These are phyloP conservation scores for Candida ovalis DNA, from an alignment of 805 yeast genomes.

Conservation along the genomic window DNA sequence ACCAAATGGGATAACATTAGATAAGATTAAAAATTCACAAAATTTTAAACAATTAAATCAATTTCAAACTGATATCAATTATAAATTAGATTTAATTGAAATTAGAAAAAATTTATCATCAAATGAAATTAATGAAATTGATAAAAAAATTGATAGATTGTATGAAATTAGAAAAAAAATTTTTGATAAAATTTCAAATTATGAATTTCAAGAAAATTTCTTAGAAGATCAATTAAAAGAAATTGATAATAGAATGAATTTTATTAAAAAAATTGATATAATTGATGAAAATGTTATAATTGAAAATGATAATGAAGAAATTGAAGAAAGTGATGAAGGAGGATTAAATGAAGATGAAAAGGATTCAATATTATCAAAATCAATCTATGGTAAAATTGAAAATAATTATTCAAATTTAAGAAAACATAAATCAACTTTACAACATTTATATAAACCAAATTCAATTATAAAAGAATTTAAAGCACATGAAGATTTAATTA, in stretches of 20 bases:
- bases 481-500: slow-evolving; percentile 52
- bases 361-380: slow-evolving; percentile 37
- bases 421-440: slow-evolving; percentile 58
- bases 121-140: slow-evolving; percentile 62
- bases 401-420: slow-evolving; percentile 29
- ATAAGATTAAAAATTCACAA: slow-evolving; percentile 39
- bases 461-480: slow-evolving; percentile 45
- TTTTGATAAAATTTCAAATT: slow-evolving; percentile 53
- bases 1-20: slow-evolving; percentile 39
- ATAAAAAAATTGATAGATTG: slow-evolving; percentile 49
- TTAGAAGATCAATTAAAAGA: slow-evolving; percentile 46
- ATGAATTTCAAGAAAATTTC: slow-evolving; percentile 58
- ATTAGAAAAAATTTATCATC: slow-evolving; percentile 63
- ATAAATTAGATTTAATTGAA: slow-evolving; percentile 51
- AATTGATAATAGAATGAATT: slow-evolving; percentile 40
- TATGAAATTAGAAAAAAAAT: slow-evolving; percentile 48
- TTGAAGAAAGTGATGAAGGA: slow-evolving; percentile 6
- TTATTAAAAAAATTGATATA: slow-evolving; percentile 37
- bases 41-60: slow-evolving; percentile 36
- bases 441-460: slow-evolving; percentile 61
- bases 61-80: slow-evolving; percentile 38
- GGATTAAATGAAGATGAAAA: slow-evolving; percentile 17
- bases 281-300: slow-evolving; percentile 6
- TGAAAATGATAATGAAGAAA: slow-evolving; percentile 12
- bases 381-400: slow-evolving; percentile 41